Evolutionary conservation across 768 basidiomycete species (phyloP).

Genomic region (Rickenella mellea): DNA sequence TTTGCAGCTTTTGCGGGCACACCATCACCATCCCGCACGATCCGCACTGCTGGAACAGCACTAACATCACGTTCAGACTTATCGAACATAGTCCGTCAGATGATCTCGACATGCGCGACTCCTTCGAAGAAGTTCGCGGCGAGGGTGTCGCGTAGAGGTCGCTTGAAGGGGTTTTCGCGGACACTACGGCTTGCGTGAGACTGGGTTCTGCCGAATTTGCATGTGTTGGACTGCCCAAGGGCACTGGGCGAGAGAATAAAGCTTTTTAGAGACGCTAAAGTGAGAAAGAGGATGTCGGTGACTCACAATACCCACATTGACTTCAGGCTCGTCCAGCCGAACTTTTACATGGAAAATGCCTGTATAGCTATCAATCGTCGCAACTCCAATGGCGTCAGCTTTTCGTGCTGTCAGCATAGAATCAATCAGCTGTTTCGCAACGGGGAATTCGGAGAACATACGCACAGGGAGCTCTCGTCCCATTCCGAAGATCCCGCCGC

Average conservation of each 20-base stretch:
- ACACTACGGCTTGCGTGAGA: constrained; percentile 93
- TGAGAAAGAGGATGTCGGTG: background rate
- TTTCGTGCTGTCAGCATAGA: constrained; percentile 61
- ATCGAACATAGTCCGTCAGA: too few species aligned
- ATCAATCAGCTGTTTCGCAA: background rate
- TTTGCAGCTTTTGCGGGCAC: too few species aligned
- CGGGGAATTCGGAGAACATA: constrained; percentile 25
- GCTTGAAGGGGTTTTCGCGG: constrained; percentile 69
- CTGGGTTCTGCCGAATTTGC: constrained; percentile 62
- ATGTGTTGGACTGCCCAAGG: constrained; percentile 59
- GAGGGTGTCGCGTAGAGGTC: constrained; percentile 50
- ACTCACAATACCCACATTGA: constrained; percentile 76
- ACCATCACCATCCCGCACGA: too few species aligned
- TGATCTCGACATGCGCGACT: constrained; percentile 73
- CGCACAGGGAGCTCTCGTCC: constrained; percentile 90
- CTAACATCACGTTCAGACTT: too few species aligned
- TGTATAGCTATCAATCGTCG: constrained; percentile 91
- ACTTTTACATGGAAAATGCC: constrained; percentile 87
- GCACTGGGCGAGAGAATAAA: background rate
- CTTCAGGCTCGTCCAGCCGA: constrained; percentile 80
- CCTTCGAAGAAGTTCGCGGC: constrained; percentile 88
- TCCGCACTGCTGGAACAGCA: too few species aligned
- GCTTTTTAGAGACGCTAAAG: background rate
- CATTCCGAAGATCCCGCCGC: constrained; percentile 85
- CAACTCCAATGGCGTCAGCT: constrained; percentile 92